Percentiles rank a stretch among this genome's conserved stretches.
phyloP scores from a whole-genome alignment of 768 basidiomycete genomes.

The Amanita exitialis region DNA sequence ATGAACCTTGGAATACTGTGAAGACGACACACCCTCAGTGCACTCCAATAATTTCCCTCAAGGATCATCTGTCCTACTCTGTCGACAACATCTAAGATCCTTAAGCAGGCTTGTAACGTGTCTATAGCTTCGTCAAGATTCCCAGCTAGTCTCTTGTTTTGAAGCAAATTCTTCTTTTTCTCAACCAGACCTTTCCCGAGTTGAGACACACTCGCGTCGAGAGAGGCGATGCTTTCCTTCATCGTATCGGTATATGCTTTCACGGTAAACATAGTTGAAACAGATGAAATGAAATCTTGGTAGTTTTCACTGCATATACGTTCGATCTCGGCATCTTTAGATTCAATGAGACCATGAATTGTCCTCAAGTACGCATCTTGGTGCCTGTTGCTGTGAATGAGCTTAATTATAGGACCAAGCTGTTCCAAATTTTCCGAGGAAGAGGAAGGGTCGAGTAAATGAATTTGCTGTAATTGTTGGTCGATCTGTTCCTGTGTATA shows the following conservation, averaged over 20 bases:
- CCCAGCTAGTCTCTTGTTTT: slow-evolving; percentile 85
- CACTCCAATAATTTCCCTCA: slow-evolving; percentile 95
- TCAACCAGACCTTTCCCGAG: slow-evolving; percentile 83
- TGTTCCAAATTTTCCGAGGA: slow-evolving; percentile 93
- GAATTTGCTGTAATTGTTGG: slow-evolving; percentile 86
- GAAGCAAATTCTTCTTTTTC: slow-evolving; percentile 85
- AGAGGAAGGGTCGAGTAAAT: slow-evolving; percentile 78
- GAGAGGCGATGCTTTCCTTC: slow-evolving; percentile 79
- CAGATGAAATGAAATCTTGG: slow-evolving; percentile 94
- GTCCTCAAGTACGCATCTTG: slow-evolving; percentile 86
- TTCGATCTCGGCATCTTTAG: slow-evolving; percentile 95
- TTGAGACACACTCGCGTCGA: slow-evolving; percentile 83
- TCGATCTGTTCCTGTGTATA: slow-evolving; percentile 82
- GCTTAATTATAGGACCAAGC: slow-evolving; percentile 89
- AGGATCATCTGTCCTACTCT: slow-evolving; percentile 90
- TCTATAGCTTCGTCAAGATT: slow-evolving; percentile 97
- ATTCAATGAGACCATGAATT: slow-evolving; percentile 78
- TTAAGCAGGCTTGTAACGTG: slow-evolving; percentile 84
- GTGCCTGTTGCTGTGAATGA: slow-evolving; percentile 79
- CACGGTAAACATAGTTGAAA: slow-evolving; percentile 92
- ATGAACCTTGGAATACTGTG: slow-evolving; percentile 16
- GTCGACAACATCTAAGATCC: slow-evolving; percentile 87
- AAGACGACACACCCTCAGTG: slow-evolving; percentile 68
- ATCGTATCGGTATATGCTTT: slow-evolving; percentile 94
- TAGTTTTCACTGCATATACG: slow-evolving; percentile 94